Conservation (phyloP, 2,329 filamentous ascomycete genomes). For the Trichophaea hybrida region DNA sequence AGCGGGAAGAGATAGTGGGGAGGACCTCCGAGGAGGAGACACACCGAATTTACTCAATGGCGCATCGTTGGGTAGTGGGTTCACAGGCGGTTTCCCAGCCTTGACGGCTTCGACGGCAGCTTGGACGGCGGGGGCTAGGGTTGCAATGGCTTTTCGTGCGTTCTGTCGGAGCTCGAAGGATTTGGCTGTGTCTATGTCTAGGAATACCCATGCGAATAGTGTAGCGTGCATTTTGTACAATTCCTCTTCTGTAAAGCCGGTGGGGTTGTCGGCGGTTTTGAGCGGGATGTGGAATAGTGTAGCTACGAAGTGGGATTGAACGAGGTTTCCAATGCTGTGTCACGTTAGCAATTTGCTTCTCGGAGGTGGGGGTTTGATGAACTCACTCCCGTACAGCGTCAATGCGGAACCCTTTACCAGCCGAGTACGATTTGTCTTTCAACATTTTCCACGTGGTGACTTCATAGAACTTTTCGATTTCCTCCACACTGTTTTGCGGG, state of each 20-base stretch:
- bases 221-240: slow-evolving; percentile 7
- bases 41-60: slow-evolving; percentile 36
- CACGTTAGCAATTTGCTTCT: neutral
- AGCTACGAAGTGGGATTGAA: slow-evolving; percentile 4
- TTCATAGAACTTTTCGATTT: slow-evolving; percentile 54
- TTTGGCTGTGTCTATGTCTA: slow-evolving; percentile 12
- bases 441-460: slow-evolving; percentile 48
- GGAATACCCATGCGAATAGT: slow-evolving; percentile 12
- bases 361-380: slow-evolving; percentile 10
- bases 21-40: neutral
- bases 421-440: slow-evolving; percentile 47
- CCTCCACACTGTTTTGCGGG: slow-evolving; percentile 44
- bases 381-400: slow-evolving; percentile 48
- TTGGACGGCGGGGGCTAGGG: neutral
- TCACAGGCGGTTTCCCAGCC: neutral
- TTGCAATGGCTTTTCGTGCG: slow-evolving; percentile 39
- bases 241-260: slow-evolving; percentile 5
- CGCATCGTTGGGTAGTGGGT: slow-evolving; percentile 34
- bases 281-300: slow-evolving; percentile 10
- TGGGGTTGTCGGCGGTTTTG: slow-evolving; percentile 28
- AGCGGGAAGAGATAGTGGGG: neutral
- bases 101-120: neutral
- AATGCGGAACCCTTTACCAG: slow-evolving; percentile 45
- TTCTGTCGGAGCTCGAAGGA: slow-evolving; percentile 28
- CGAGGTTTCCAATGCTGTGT: slow-evolving; percentile 10